phyloP scores from a whole-genome alignment of 306 rosid genomes.

The Lupinus albus region DNA sequence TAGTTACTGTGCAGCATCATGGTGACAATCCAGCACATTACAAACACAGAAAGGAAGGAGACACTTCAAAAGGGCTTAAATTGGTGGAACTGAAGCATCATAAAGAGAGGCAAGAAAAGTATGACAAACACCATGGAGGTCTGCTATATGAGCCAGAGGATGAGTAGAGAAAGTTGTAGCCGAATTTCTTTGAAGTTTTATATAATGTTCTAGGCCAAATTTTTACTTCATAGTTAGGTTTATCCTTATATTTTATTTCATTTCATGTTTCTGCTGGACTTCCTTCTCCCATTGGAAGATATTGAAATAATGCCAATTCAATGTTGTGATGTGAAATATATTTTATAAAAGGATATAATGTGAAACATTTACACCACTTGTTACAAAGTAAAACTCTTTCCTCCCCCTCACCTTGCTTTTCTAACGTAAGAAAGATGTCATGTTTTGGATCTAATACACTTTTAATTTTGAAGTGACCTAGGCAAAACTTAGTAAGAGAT shows the following conservation, averaged over 20 bases:
- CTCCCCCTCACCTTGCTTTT: conserved; percentile 10
- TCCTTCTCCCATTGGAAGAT: not conserved
- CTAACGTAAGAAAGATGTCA: conserved; percentile 21
- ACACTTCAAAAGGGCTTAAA: not conserved
- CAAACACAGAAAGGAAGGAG: conserved; percentile 37
- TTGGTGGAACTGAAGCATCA: conserved; percentile 6
- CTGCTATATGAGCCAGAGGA: conserved; percentile 37
- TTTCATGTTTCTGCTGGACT: not conserved
- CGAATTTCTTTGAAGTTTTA: not conserved
- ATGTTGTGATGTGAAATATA: conserved; percentile 8
- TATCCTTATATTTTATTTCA: not conserved
- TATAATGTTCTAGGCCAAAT: conserved; percentile 18
- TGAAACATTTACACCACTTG: conserved; percentile 43
- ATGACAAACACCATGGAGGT: conserved; percentile 37
- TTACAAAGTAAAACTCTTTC: conserved; percentile 35
- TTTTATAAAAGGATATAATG: conserved; percentile 19
- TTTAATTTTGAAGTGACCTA: conserved; percentile 13
- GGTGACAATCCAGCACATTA: conserved; percentile 47
- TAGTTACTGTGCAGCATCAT: conserved; percentile 37
- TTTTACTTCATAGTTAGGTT: conserved; percentile 17
- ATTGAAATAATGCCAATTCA: conserved; percentile 10
- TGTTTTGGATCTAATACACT: conserved; percentile 10
- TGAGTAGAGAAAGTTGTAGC: conserved; percentile 34
- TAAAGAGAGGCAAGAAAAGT: conserved; percentile 39
- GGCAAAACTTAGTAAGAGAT: conserved; percentile 45